phyloP scores from a whole-genome alignment of 1,284 basidiomycete species.

The Quambalaria eucalypti region DNA sequence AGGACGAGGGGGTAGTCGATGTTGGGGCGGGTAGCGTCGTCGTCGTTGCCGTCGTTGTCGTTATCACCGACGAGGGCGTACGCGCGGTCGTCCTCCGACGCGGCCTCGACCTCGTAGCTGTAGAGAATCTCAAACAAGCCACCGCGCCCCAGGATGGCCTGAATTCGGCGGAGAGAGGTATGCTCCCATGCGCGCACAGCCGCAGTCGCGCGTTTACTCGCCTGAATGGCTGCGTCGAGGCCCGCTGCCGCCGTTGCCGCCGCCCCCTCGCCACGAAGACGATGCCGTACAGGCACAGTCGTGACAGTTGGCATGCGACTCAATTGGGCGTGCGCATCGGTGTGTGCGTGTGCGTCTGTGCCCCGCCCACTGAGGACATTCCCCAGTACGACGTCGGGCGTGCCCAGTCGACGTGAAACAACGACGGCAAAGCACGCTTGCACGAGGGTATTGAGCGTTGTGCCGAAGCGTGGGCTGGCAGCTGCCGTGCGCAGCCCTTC shows the following conservation, averaged over 20 bases:
- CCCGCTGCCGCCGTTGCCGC: background rate
- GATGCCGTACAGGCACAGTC: background rate
- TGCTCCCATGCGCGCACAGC: background rate
- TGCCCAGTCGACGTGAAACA: background rate
- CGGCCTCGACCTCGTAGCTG: constrained; percentile 17
- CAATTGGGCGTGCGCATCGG: no score
- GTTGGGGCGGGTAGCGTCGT: constrained; percentile 14
- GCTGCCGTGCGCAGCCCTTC: background rate
- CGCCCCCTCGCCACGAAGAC: no score
- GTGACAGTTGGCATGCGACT: background rate
- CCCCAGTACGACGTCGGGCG: constrained; percentile 1
- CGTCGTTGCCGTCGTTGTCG: constrained; percentile 12
- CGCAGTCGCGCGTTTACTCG: background rate
- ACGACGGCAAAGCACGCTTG: background rate
- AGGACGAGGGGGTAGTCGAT: constrained; percentile 21
- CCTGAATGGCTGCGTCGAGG: no score
- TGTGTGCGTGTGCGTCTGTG: background rate
- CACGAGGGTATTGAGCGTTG: background rate
- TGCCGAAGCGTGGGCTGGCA: background rate
- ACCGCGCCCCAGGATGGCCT: background rate
- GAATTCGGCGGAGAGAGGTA: background rate
- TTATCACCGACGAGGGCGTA: background rate
- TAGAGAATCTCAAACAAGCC: constrained; percentile 33
- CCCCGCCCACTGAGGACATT: constrained; percentile 6
- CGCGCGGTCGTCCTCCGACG: background rate